phyloP scores from a whole-genome alignment of 805 yeast genomes.

The Candida boidinii region DNA sequence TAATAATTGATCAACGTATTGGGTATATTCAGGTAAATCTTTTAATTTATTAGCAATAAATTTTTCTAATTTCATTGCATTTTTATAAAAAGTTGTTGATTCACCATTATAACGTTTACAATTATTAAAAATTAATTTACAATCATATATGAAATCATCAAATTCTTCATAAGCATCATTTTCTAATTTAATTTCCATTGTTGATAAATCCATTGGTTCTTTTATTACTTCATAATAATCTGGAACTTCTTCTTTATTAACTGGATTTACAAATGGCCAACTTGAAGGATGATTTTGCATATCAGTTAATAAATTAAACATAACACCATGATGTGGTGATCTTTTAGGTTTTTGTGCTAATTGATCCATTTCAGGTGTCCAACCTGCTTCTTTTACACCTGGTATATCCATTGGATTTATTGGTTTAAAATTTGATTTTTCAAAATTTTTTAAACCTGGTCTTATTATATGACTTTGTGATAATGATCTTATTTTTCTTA shows the following conservation, averaged over 20 bases:
- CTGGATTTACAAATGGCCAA: slow-evolving; percentile 96
- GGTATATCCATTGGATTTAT: slow-evolving; percentile 84
- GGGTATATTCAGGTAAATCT: slow-evolving; percentile 89
- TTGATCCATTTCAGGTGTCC: slow-evolving; percentile 98
- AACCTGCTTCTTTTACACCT: slow-evolving; percentile 87
- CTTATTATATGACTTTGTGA: slow-evolving; percentile 75
- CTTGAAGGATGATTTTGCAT: slow-evolving; percentile 92
- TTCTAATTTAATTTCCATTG: slow-evolving; percentile 91
- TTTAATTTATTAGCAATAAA: slow-evolving; percentile 73
- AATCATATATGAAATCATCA: slow-evolving; percentile 88
- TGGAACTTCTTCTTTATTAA: slow-evolving; percentile 86
- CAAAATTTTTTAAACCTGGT: slow-evolving; percentile 72
- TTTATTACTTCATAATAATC: slow-evolving; percentile 94
- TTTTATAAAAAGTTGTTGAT: slow-evolving; percentile 88
- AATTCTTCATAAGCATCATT: slow-evolving; percentile 85
- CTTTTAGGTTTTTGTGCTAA: slow-evolving; percentile 91
- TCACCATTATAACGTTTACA: slow-evolving; percentile 92
- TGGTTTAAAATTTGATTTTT: slow-evolving; percentile 34
- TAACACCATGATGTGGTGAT: slow-evolving; percentile 88
- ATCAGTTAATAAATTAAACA: slow-evolving; percentile 83
- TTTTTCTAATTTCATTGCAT: slow-evolving; percentile 90
- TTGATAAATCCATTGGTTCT: slow-evolving; percentile 95
- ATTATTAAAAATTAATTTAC: slow-evolving; percentile 77
- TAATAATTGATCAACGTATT: slow-evolving; percentile 49
- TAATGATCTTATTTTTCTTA: slow-evolving; percentile 70